Evolutionary conservation across 1,139 yeast species (phyloP), one percentile per base, ranked within the genome.

Genomic region (Blastobotrys apis): DNA sequence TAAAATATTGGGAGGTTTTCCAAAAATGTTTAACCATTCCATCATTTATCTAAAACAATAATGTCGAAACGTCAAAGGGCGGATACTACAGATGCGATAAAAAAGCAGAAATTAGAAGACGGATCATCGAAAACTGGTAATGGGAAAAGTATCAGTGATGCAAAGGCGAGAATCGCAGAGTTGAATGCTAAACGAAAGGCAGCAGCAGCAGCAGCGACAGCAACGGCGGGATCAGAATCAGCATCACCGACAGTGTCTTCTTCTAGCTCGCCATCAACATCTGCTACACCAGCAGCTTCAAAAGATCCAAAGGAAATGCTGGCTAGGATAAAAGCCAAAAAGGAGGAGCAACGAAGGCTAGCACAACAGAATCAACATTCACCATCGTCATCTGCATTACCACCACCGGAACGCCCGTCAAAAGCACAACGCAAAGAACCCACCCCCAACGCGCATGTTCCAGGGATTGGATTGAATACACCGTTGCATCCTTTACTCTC

Each of bases 401-500:
- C n/a, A n/a, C n/a, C n/a, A n/a, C n/a, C n/a, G n/a, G n/a, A n/a
- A n/a, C n/a, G n/a, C n/a, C n/a, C 17, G 41, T 37, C 37, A 43
- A 17, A 45, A 37, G 37, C 43, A 43, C n/a, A n/a, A n/a, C n/a
- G n/a, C n/a, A n/a, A n/a, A n/a, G n/a, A n/a, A n/a, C n/a, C n/a
- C n/a, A n/a, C n/a, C n/a, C n/a, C n/a, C n/a, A 12, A 41, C 32
- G 33, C 32, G 13, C n/a, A 20, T 17, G 10, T 20, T 12, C n/a
- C 12, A 6, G 20, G 16, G 25, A 43, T 63, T 67, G 20, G 80
- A 1, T 60, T 77, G n/a, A 70, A 72, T 45, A 74, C 77, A 5
- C 78, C 75, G 39, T 60, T 81, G 2, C 88, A 81, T 57, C 90
- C 90, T 1, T 62, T 81, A 15, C 64, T 81, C 3, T n/a, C 8